Base-by-base conservation (phyloP, 2,329 filamentous ascomycete species). In the Zymoseptoria brevis region DNA sequence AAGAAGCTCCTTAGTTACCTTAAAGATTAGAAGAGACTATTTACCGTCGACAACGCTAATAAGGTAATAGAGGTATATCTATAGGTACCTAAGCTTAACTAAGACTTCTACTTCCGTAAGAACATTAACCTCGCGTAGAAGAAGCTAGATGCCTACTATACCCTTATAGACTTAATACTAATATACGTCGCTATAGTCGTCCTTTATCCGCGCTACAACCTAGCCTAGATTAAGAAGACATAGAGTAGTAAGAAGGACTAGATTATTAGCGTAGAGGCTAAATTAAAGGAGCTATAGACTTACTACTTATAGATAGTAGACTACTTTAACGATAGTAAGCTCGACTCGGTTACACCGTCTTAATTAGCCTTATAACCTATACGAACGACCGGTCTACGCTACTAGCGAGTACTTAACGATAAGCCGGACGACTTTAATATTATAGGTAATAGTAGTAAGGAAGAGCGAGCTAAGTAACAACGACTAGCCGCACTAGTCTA, bases 61-160 rank as follows among this genome's bases (percentile, higher is more conserved):
- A 4, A 30, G 30, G 53, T 41, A 19, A 19, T 19, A n/a, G 11
- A 6, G 2, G 2, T 19, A 2, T 35, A 3, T 35, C 49, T 26
- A 5, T 26, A 52, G 19, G 9, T 8, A 8, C 3, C 8, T n/a
- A 26, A 53, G 55, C 41, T 55, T 8, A 6, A 58, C 16, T 45
- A 50, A 21, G 52, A 55, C 19, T 21, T 19, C 7, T 22, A 57
- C 29, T 58, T 58, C 19, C 45, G 26, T 5, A 26, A 24, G 19
- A 50, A 55, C 19, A 24, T 58, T 53, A 55, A 58, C 41, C 52
- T 49, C 29, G 52, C 22, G 19, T 58, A 48, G 51, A n/a, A 55
- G 51, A 58, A 58, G 53, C 57, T 58, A 11, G 30, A 55, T 22
- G 13, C 54, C 19, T 58, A 58, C 51, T 58, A 54, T 26, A 21